Conservation (phyloP, 345 rosid genomes). For the Carallia brachiata region DNA sequence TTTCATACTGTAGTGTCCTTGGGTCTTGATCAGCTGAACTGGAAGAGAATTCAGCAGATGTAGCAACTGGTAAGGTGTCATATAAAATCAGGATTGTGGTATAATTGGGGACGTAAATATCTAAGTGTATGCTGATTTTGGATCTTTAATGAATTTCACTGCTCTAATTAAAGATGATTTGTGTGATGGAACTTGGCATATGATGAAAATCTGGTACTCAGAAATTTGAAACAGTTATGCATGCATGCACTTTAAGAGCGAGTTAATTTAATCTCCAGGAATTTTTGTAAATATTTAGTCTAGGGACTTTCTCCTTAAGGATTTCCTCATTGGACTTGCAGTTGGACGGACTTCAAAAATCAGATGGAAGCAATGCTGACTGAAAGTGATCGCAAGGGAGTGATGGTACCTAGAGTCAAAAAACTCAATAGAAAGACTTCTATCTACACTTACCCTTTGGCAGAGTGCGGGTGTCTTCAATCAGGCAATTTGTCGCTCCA, state of each 20-base stretch:
- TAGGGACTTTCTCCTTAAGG: neutral
- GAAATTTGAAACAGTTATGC: neutral
- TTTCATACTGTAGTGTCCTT: neutral
- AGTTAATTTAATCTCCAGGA: too few species aligned
- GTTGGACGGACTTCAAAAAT: conserved; percentile 71
- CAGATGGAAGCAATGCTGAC: conserved; percentile 65
- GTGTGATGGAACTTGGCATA: neutral
- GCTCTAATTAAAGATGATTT: neutral
- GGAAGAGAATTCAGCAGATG: neutral
- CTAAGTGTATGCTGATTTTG: too few species aligned
- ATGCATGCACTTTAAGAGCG: too few species aligned
- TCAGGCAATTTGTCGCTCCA: conserved; percentile 43
- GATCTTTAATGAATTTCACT: too few species aligned
- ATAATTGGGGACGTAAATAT: too few species aligned
- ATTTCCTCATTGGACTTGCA: conserved; percentile 35
- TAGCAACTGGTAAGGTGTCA: too few species aligned
- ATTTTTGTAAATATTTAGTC: neutral
- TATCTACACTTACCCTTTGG: conserved; percentile 77
- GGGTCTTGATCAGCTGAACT: neutral
- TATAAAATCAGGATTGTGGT: neutral
- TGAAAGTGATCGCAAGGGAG: conserved; percentile 84
- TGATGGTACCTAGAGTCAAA: conserved; percentile 71
- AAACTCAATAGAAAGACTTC: conserved; percentile 88
- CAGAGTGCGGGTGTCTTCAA: conserved; percentile 79
- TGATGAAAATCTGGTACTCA: neutral